Conservation (phyloP, 768 basidiomycete genomes). For the Rickenella mellea region DNA sequence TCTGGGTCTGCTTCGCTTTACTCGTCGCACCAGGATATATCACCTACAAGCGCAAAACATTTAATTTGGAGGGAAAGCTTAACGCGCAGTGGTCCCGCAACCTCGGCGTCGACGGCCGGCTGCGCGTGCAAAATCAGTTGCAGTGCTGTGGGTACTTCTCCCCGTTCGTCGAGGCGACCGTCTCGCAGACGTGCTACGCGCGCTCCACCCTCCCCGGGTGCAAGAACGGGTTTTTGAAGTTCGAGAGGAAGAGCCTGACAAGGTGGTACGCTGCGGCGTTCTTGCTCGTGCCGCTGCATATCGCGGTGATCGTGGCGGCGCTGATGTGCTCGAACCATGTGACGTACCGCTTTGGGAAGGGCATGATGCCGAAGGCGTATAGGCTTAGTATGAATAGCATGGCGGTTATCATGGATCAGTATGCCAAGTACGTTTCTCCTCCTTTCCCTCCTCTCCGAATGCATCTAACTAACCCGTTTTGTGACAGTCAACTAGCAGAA, state of each 20-base stretch:
- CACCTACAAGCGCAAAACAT: constrained; percentile 62
- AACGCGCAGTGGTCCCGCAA: constrained; percentile 66
- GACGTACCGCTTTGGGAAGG: constrained; percentile 82
- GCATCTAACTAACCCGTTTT: constrained; percentile 2
- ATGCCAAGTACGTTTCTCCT: constrained; percentile 49
- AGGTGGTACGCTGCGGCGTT: constrained; percentile 63
- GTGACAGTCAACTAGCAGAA: constrained; percentile 56
- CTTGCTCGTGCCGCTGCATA: constrained; percentile 57
- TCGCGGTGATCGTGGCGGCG: constrained; percentile 50
- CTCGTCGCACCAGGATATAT: constrained; percentile 71
- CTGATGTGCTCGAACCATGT: constrained; percentile 76
- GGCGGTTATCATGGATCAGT: constrained; percentile 80
- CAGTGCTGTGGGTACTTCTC: constrained; percentile 76
- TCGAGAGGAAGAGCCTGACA: constrained; percentile 44
- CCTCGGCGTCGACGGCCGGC: constrained; percentile 49
- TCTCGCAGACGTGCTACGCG: constrained; percentile 66
- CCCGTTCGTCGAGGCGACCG: constrained; percentile 72
- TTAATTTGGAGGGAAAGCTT: constrained; percentile 77
- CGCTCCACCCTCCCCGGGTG: constrained; percentile 66
- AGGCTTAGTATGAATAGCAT: constrained; percentile 63
- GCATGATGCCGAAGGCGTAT: constrained; percentile 82
- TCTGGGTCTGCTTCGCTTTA: constrained; percentile 66
- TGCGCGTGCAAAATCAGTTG: constrained; percentile 65
- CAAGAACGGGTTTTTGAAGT: constrained; percentile 51
- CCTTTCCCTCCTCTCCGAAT: background rate